A percentile compares a stretch with the other conserved stretches of the same genome.
phyloP scores from a whole-genome alignment of 2,329 filamentous ascomycete species.

The Aspergillus persii region DNA sequence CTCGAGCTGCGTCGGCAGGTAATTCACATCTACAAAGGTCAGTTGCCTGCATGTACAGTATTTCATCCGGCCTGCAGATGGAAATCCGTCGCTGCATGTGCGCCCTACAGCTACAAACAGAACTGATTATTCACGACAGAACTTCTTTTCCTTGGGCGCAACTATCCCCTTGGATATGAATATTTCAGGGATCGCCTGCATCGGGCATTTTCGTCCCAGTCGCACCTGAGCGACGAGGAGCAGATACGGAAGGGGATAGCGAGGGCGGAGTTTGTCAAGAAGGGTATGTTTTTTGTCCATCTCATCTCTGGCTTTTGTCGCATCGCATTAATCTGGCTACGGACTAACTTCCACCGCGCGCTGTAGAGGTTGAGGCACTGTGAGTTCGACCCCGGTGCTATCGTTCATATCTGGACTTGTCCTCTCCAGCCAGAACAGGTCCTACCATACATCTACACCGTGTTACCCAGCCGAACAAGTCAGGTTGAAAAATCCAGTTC shows the following conservation, averaged over 20 bases:
- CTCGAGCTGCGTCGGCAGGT: constrained; percentile 70
- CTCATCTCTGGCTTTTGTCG: not conserved
- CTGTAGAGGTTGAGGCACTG: constrained; percentile 82
- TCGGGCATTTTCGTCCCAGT: constrained; percentile 77
- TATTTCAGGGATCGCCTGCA: constrained; percentile 83
- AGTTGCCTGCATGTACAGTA: not conserved
- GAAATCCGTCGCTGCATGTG: not conserved
- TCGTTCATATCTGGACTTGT: not conserved
- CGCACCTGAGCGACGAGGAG: constrained; percentile 65
- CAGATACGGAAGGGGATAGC: constrained; percentile 74
- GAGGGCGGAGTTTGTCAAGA: constrained; percentile 84
- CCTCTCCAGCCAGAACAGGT: no score
- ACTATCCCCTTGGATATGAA: constrained; percentile 79
- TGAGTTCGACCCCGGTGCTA: constrained; percentile 50
- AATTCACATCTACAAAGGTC: constrained; percentile 86
- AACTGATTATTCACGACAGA: constrained; percentile 51
- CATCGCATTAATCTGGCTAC: not conserved
- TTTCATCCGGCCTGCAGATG: not conserved
- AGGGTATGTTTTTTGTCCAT: constrained; percentile 56
- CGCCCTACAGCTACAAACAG: not conserved
- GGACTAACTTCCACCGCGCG: not conserved
- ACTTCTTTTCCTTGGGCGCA: constrained; percentile 76
- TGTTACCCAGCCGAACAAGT: not conserved
- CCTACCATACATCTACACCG: not conserved
- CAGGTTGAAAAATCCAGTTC: not conserved